phyloP scores from a whole-genome alignment of 2,329 filamentous ascomycete species.

The Gnomoniopsis smithogilvyi region DNA sequence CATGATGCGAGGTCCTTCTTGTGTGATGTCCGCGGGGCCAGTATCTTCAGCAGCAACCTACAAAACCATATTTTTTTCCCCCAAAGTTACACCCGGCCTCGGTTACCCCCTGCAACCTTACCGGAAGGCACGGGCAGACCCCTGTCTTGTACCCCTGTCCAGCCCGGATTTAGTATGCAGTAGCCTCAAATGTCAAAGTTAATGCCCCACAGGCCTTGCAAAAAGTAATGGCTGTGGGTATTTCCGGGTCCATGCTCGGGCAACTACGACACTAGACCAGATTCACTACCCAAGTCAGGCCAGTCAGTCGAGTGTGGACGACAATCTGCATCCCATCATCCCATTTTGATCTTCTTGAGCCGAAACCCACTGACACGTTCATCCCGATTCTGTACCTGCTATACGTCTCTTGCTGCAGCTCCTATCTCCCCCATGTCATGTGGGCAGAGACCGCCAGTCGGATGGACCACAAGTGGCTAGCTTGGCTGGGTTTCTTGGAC shows the following conservation, averaged over 20 bases:
- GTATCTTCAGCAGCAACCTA: not conserved
- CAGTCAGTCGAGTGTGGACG: too few species aligned
- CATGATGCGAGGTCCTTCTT: not conserved
- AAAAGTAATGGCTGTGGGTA: too few species aligned
- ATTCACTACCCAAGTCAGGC: too few species aligned
- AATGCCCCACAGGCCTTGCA: too few species aligned
- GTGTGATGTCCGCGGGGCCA: not conserved
- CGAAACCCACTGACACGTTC: not conserved
- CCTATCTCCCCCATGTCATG: conserved; percentile 1
- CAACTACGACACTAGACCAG: too few species aligned
- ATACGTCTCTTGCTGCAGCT: not conserved
- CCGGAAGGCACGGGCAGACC: conserved; percentile 4
- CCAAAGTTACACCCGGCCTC: not conserved
- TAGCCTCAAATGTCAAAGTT: conserved; percentile 4
- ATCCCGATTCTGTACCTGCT: not conserved
- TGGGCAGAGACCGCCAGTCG: conserved; percentile 3
- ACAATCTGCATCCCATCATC: not conserved
- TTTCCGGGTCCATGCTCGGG: too few species aligned
- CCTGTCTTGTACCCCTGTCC: not conserved
- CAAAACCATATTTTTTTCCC: not conserved
- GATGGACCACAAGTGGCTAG: conserved; percentile 1
- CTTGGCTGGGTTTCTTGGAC: conserved; percentile 4
- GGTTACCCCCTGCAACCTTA: too few species aligned
- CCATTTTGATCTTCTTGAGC: not conserved
- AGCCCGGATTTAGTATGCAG: not conserved